These are phyloP conservation scores for Exophiala bonariae DNA, from an alignment of 2,329 filamentous ascomycete species.

Conservation along the genomic window DNA sequence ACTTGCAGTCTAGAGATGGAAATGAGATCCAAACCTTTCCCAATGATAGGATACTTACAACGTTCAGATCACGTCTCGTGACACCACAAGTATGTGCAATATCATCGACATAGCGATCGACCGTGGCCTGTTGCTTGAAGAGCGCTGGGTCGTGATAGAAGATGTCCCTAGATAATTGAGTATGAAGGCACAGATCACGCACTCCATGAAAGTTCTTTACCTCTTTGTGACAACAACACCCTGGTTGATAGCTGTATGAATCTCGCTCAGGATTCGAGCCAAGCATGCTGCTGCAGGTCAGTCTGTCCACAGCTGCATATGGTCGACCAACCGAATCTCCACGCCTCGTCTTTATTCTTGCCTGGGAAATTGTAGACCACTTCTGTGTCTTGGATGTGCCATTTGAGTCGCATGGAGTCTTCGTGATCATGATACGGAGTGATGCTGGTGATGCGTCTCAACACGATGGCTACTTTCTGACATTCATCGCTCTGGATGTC, in stretches of 20 bases:
- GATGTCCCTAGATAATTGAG: slow-evolving; percentile 52
- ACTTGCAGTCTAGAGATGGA: slow-evolving; percentile 37
- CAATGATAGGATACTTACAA: slow-evolving; percentile 44
- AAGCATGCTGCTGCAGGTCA: slow-evolving; percentile 21
- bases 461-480: slow-evolving; percentile 29
- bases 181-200: neutral
- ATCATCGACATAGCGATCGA: slow-evolving; percentile 62
- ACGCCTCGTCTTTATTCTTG: slow-evolving; percentile 55
- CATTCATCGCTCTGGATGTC: slow-evolving; percentile 23
- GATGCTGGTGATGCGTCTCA: slow-evolving; percentile 31
- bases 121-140: slow-evolving; percentile 57
- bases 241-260: slow-evolving; percentile 52
- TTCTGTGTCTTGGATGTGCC: slow-evolving; percentile 19
- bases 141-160: slow-evolving; percentile 63
- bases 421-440: slow-evolving; percentile 27
- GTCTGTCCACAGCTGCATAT: slow-evolving; percentile 17
- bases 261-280: slow-evolving; percentile 51
- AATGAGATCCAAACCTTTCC: neutral
- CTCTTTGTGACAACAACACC: slow-evolving; percentile 57
- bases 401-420: slow-evolving; percentile 31
- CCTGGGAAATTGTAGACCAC: slow-evolving; percentile 56
- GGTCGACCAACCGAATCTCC: slow-evolving; percentile 52
- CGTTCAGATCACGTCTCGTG: slow-evolving; percentile 54
- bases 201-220: slow-evolving; percentile 33
- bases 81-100: slow-evolving; percentile 61